Base-by-base conservation (phyloP, 495 filamentous ascomycete genomes). In the Aspergillus carlsbadensis region DNA sequence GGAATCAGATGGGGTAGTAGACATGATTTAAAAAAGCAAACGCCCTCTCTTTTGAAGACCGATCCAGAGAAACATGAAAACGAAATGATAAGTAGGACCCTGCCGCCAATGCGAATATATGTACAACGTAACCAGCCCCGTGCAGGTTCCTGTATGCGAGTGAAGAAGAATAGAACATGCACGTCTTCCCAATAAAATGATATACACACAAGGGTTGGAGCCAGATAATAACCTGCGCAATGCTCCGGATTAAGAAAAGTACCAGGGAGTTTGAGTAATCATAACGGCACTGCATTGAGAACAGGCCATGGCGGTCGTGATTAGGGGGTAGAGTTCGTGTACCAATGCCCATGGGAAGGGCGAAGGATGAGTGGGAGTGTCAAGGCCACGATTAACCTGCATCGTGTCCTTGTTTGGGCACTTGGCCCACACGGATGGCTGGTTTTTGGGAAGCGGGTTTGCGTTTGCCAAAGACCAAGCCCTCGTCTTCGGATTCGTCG, bases 401-500 rank as follows among this genome's bases (percentile, higher is more conserved):
- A 44, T 45, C 45, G 48, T 29, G 37, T 52, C 46, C 55, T 34
- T 43, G 42, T 37, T 66, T 59, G 1, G 60, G 50, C 2, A 21
- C 40, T 7, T 60, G 53, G 40, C 59, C 41, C 33, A 55, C 10
- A 31, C 35, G 53, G 15, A 66, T 54, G n/a, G 53, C 48, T 13
- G 64, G 60, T 40, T 62, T 63, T 58, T 73, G 71, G 14, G 63
- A 54, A 1, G 59, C 45, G 1, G 66, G 46, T 41, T 72, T 75
- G 61, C 71, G 72, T 57, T 72, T 74, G 29, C 73, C 72, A 50
- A 79, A 74, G 22, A 76, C 60, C 33, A 79, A 64, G 6, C 65
- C 77, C 65, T 82, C 79, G 24, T 80, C 78, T 60, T 82, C 79
- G 0, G 79, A 81, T 13, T 78, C 77, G 17, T 67, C 58, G 52